These are phyloP conservation scores for Pseudopithomyces maydicus DNA, from an alignment of 2,329 filamentous ascomycete species.

Conservation along the genomic window DNA sequence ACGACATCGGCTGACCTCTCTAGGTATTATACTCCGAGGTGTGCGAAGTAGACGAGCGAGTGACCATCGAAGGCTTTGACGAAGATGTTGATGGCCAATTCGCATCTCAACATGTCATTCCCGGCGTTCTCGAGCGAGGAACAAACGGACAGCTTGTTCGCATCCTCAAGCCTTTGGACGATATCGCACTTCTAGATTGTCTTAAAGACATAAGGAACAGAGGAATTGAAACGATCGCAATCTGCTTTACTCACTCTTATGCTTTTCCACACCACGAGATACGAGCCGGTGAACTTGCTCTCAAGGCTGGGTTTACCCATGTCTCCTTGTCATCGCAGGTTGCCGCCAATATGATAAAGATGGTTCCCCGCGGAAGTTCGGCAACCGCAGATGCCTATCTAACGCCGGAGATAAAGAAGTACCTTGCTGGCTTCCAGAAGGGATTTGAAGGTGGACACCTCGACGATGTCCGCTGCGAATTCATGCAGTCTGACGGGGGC, in stretches of 20 bases:
- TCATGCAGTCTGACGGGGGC: constrained; percentile 56
- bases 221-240: not conserved
- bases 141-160: constrained; percentile 22
- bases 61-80: constrained; percentile 26
- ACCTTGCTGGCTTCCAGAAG: constrained; percentile 17
- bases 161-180: not conserved
- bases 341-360: constrained; percentile 28
- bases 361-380: constrained; percentile 25
- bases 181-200: not conserved
- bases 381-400: constrained; percentile 36
- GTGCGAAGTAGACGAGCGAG: constrained; percentile 27
- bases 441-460: constrained; percentile 30
- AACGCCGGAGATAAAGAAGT: constrained; percentile 26
- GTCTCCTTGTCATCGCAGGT: constrained; percentile 33
- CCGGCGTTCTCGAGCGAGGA: not conserved
- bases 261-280: constrained; percentile 39
- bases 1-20: not conserved
- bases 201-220: not conserved
- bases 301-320: constrained; percentile 32
- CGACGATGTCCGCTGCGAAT: constrained; percentile 32
- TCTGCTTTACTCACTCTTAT: constrained; percentile 22
- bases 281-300: constrained; percentile 29
- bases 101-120: not conserved
- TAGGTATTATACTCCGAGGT: constrained; percentile 21
- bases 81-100: constrained; percentile 15